phyloP scores from a whole-genome alignment of 75 land plant genomes.

The Larix kaempferi region DNA sequence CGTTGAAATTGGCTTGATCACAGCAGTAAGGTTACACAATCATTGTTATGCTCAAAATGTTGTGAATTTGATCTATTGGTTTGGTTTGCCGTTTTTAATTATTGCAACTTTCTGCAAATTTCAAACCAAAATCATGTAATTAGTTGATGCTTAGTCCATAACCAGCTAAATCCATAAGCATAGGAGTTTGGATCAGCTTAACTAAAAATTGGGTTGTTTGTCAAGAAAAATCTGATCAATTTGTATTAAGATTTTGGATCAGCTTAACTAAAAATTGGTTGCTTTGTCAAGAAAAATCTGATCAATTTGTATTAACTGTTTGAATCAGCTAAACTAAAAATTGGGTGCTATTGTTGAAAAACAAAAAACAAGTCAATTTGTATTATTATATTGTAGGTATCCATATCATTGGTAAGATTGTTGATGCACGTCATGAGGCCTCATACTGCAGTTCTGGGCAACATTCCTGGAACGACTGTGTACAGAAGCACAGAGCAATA shows the following conservation, averaged over 20 bases:
- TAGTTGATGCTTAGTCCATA: background rate
- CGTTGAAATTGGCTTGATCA: constrained; percentile 42
- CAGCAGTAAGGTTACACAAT: constrained; percentile 29
- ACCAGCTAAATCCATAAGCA: too few relatives aligned
- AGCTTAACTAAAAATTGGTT: background rate
- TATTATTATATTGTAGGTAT: background rate
- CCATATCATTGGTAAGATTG: constrained; percentile 30
- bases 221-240: background rate
- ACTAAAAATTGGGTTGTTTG: background rate
- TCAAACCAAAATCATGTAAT: too few relatives aligned
- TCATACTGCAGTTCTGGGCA: constrained; percentile 42
- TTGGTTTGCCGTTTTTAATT: too few relatives aligned
- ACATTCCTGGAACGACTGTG: constrained; percentile 37
- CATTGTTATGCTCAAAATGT: background rate
- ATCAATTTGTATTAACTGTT: too few relatives aligned
- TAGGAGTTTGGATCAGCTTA: background rate
- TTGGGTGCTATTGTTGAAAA: background rate
- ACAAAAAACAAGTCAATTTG: too few relatives aligned
- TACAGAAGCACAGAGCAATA: constrained; percentile 72
- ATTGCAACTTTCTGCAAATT: too few relatives aligned
- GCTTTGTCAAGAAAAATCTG: too few relatives aligned
- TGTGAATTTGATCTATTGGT: too few relatives aligned
- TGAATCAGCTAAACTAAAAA: too few relatives aligned
- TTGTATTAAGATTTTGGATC: background rate
- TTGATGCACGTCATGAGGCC: constrained; percentile 45